Percentiles rank a stretch among this genome's conserved stretches.
phyloP scores from a whole-genome alignment of 2,329 filamentous ascomycete genomes.

The Beauveria pseudobassiana region DNA sequence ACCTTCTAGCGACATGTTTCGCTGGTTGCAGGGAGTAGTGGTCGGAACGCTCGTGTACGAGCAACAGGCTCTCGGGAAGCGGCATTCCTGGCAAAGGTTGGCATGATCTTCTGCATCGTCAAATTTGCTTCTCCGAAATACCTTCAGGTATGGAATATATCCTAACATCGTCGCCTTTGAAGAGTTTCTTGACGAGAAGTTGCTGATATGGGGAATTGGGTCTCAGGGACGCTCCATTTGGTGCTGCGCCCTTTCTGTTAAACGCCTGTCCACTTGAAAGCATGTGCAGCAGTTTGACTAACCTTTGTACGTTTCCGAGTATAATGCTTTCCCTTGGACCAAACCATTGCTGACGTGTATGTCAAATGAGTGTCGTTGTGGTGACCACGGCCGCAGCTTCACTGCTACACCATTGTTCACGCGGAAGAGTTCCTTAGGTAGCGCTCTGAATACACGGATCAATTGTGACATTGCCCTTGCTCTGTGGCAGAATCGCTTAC shows the following conservation, averaged over 20 bases:
- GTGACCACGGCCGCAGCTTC: constrained; percentile 12
- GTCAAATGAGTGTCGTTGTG: constrained; percentile 5
- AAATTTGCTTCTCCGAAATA: background rate
- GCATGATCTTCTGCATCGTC: background rate
- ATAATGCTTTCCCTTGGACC: constrained; percentile 10
- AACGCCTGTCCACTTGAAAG: no score
- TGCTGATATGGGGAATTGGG: constrained; percentile 17
- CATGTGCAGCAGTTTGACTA: background rate
- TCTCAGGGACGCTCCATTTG: constrained; percentile 18
- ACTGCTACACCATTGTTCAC: constrained; percentile 13
- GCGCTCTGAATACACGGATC: constrained; percentile 7
- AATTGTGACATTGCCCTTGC: background rate
- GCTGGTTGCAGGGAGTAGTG: constrained; percentile 19
- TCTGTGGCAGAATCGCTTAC: no score
- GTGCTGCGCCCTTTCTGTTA: constrained; percentile 10
- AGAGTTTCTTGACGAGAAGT: constrained; percentile 12
- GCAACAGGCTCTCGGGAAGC: constrained; percentile 15
- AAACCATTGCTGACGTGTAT: background rate
- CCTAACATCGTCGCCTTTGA: constrained; percentile 12
- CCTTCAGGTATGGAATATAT: constrained; percentile 15
- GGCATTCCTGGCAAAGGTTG: constrained; percentile 12
- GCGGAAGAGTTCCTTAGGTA: constrained; percentile 14
- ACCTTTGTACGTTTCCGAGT: constrained; percentile 11
- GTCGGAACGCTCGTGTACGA: constrained; percentile 18
- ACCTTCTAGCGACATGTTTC: constrained; percentile 12